Evolutionary conservation across 2,329 filamentous ascomycete species (phyloP), one percentile per base, ranked within the genome.

Genomic region (Pleoardoris graminearum): DNA sequence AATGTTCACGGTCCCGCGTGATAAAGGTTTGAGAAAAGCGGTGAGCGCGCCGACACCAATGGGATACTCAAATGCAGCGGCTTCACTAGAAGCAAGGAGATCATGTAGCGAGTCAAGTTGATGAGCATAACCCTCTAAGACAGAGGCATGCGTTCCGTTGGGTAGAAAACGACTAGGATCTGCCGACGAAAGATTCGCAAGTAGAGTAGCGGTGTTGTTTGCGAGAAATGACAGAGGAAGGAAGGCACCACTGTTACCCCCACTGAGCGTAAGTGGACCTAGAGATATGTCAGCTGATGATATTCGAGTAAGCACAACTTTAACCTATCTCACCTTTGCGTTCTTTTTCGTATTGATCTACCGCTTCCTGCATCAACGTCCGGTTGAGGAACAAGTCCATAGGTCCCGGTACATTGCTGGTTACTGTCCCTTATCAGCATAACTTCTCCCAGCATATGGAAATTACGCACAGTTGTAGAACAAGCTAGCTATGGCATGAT

Each of bases 41-140:
- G 51, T 17, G 17, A 57, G 29, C 16, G 48, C 44, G 5, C 44
- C 45, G 12, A 22, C 25, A 7, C 36, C 23, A 22, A 61, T 53
- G 7, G 51, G 53, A 29, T 59, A 58, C 41, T 59, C 56, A 41
- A 65, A 54, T 16, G 53, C 48, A 19, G 61, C 61, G 16, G 52
- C 45, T 41, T 58, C 51, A 14, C 54, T 54, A 8, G 69, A 70
- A 1, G 72, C 67, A 41, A 76, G 67, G 4, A 71, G 66, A 1
- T 61, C 43, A 21, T 46, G 51, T 16, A 61, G 50, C 7, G 53
- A 44, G 21, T 55, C 48, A 17, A 64, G 55, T 44, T 62, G 60
- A 37, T 49, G 32, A 4, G 54, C 46, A 50, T 66, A 66, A 12
- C 62, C 62, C 27, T 47, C 53, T 3, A 66, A 47, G 5, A 66